Percentiles rank a stretch among this genome's conserved stretches.
Evolutionary conservation across 768 basidiomycete species (phyloP).

Genomic region (Cyathus striatus): DNA sequence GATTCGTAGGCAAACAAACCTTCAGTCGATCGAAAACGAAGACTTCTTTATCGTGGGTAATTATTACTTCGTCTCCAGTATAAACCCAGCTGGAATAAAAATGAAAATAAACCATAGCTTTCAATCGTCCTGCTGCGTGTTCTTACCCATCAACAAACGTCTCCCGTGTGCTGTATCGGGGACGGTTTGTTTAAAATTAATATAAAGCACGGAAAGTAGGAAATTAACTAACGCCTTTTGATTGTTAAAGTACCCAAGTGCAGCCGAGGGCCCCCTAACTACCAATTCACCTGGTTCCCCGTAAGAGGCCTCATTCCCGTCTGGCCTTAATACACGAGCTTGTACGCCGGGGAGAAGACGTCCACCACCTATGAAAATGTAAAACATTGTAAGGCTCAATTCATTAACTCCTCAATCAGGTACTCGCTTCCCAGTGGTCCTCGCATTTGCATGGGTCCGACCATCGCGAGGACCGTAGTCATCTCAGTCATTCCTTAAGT

Average conservation of each 20-base stretch:
- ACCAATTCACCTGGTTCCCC: constrained; percentile 47
- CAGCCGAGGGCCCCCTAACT: constrained; percentile 37
- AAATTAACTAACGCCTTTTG: constrained; percentile 40
- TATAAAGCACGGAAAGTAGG: constrained; percentile 10
- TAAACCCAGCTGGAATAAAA: constrained; percentile 48
- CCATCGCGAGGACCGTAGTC: constrained; percentile 42
- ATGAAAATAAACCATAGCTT: constrained; percentile 3
- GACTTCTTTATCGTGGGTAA: constrained; percentile 45
- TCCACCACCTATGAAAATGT: constrained; percentile 27
- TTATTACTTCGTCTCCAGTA: constrained; percentile 56
- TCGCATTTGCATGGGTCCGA: constrained; percentile 32
- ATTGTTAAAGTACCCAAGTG: constrained; percentile 42
- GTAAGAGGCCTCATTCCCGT: constrained; percentile 34
- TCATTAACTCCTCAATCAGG: too few species aligned
- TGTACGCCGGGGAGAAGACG: constrained; percentile 37
- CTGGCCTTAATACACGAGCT: constrained; percentile 38
- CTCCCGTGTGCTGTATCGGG: constrained; percentile 42
- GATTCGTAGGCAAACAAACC: constrained; percentile 20
- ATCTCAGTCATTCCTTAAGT: constrained; percentile 27
- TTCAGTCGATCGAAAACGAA: constrained; percentile 59
- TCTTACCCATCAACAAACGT: constrained; percentile 56
- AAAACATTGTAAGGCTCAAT: too few species aligned
- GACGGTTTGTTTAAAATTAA: constrained; percentile 4
- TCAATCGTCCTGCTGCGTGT: too few species aligned
- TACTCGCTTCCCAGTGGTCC: constrained; percentile 31